Evolutionary conservation across 371 early-diverging fungal species (phyloP), one percentile per base, ranked within the genome.

Genomic region (Mortierella sp.): DNA sequence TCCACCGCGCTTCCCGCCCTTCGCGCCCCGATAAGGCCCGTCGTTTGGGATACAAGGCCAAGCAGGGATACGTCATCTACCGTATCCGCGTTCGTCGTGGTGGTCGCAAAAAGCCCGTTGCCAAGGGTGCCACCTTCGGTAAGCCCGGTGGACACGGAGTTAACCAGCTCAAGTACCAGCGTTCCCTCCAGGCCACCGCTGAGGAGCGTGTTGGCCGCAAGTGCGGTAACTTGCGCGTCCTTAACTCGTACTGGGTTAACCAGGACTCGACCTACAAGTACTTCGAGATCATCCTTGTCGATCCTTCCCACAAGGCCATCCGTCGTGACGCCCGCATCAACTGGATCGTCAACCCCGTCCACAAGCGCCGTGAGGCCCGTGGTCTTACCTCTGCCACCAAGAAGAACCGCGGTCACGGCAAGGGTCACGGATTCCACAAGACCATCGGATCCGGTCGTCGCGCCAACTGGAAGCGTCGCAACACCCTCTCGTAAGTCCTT

Each of bases 161-260:
- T 82, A 95, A 93, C 94, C 97, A 99, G 92, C 95, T 98, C 89
- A 99, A 99, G 94, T 96, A 94, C 92, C 94, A 97, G 90, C 96
- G 97, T 85, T 96, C 97, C 80, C 94, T 96, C 89, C 97, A 97
- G 80, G 94, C 97, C 80, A 94, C 95, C 71, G 99, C 99, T 78
- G 99, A 99, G 93, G 96, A 97, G 90, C 96, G 98, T 91, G 98
- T 98, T 75, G 99, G 99, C 81, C 95, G 96, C 90, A 96, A 95
- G 90, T 97, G 97, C 92, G 94, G 93, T 80, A 97, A 97, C 93
- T 91, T 99, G 85, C 96, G 99, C 82, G 97, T 99, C 73, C 93
- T 99, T 79, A 99, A 98, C 96, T 97, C 97, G 76, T 99, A 99
- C 97, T 99, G 99, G 99, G 96, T 99, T 79, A 98, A 98, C 96